Percentiles rank a stretch among this genome's conserved stretches.
These are phyloP conservation scores for Dittrichia graveolens DNA, from an alignment of 129 eudicot species.

Conservation along the genomic window DNA sequence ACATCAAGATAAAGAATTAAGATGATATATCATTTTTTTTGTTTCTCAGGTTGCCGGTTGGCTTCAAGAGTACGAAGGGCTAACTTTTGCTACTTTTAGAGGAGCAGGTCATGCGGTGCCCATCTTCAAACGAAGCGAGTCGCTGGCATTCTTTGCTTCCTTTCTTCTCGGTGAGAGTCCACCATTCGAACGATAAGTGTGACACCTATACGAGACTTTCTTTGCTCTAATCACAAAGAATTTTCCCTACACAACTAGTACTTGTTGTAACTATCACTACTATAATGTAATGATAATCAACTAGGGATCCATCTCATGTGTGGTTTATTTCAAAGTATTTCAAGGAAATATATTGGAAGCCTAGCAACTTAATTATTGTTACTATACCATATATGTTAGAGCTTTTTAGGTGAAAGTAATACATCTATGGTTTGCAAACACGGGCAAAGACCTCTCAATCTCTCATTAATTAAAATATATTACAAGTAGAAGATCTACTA, in stretches of 20 bases:
- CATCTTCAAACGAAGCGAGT: constrained; percentile 70
- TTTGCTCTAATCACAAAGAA: neutral
- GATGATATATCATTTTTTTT: too few species aligned
- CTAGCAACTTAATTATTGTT: neutral
- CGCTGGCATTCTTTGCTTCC: constrained; percentile 76
- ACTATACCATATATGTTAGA: too few species aligned
- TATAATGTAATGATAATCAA: neutral
- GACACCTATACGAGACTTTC: neutral
- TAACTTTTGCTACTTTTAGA: constrained; percentile 85
- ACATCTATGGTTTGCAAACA: too few species aligned
- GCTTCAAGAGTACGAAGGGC: constrained; percentile 84
- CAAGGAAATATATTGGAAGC: neutral
- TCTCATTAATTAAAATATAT: too few species aligned
- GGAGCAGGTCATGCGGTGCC: constrained; percentile 98
- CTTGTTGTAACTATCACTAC: neutral
- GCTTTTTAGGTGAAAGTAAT: too few species aligned
- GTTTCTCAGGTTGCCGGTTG: constrained; percentile 71
- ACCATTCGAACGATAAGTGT: constrained; percentile 38
- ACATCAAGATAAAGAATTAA: too few species aligned
- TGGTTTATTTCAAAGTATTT: neutral
- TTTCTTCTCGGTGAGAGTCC: constrained; percentile 61
- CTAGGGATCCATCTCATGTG: neutral
- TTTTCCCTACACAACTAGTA: neutral
- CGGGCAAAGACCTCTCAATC: too few species aligned
- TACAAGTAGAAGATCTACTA: too few species aligned